Conservation (phyloP, 1,284 basidiomycete species). For the Butyriboletus appendiculatus region DNA sequence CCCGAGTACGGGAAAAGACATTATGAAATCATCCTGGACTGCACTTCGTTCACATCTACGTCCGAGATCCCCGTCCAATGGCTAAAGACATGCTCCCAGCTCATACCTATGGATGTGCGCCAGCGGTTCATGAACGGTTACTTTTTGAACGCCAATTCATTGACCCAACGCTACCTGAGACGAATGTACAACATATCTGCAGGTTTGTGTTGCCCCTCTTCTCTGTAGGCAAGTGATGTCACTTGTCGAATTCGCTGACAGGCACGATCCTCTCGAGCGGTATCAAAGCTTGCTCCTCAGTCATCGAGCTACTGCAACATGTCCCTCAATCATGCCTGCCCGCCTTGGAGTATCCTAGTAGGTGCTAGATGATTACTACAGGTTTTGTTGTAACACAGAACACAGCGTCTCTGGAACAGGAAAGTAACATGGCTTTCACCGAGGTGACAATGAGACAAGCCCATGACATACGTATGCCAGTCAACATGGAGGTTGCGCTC, state of each 20-base stretch:
- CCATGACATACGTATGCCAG: slow-evolving; percentile 61
- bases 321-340: slow-evolving; percentile 52
- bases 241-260: slow-evolving; percentile 29
- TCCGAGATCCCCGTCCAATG: slow-evolving; percentile 83
- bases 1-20: slow-evolving; percentile 47
- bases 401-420: slow-evolving; percentile 60
- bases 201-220: slow-evolving; percentile 45
- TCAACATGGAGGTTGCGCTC: slow-evolving; percentile 59
- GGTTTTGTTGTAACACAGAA: slow-evolving; percentile 10
- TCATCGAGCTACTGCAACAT: slow-evolving; percentile 56
- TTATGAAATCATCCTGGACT: slow-evolving; percentile 82
- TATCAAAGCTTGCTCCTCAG: slow-evolving; percentile 58
- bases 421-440: slow-evolving; percentile 50
- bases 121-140: slow-evolving; percentile 59
- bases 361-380: slow-evolving; percentile 14
- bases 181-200: slow-evolving; percentile 74
- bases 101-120: slow-evolving; percentile 72
- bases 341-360: slow-evolving; percentile 57
- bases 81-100: slow-evolving; percentile 78
- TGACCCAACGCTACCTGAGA: slow-evolving; percentile 73
- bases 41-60: slow-evolving; percentile 75
- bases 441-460: slow-evolving; percentile 65
- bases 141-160: slow-evolving; percentile 79
- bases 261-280: slow-evolving; percentile 56
- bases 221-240: not conserved